These are phyloP conservation scores for Penicillium daleae DNA, from an alignment of 495 filamentous ascomycete genomes.

Conservation along the genomic window DNA sequence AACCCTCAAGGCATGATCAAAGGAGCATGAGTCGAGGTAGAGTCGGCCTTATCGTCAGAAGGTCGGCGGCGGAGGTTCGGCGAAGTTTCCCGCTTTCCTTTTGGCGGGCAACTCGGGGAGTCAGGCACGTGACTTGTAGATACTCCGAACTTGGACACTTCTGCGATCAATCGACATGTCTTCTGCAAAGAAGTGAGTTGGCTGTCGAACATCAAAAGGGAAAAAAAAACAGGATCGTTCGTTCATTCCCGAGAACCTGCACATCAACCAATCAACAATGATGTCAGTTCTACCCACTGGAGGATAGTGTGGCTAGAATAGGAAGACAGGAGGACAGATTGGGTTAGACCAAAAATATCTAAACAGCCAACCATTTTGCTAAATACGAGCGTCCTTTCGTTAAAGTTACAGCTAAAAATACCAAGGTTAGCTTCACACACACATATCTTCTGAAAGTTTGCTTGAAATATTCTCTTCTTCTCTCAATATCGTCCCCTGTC, in stretches of 20 bases:
- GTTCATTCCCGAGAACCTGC: too few species aligned
- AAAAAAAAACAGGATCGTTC: neutral
- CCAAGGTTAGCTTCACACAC: too few species aligned
- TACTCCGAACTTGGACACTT: neutral
- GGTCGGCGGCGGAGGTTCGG: neutral
- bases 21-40: neutral
- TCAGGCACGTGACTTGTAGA: neutral
- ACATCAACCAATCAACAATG: neutral
- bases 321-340: neutral
- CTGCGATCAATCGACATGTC: neutral
- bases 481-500: too few species aligned
- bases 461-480: too few species aligned
- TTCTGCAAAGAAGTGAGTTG: neutral
- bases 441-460: too few species aligned
- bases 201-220: neutral
- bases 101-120: neutral
- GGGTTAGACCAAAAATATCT: neutral
- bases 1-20: conserved; percentile 35
- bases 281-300: neutral
- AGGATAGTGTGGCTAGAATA: neutral
- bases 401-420: too few species aligned
- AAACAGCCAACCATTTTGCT: too few species aligned
- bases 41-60: neutral
- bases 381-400: too few species aligned
- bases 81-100: neutral